Evolutionary conservation across 1,284 basidiomycete species (phyloP).

Genomic region (Cutaneotrichosporon spelunceum): DNA sequence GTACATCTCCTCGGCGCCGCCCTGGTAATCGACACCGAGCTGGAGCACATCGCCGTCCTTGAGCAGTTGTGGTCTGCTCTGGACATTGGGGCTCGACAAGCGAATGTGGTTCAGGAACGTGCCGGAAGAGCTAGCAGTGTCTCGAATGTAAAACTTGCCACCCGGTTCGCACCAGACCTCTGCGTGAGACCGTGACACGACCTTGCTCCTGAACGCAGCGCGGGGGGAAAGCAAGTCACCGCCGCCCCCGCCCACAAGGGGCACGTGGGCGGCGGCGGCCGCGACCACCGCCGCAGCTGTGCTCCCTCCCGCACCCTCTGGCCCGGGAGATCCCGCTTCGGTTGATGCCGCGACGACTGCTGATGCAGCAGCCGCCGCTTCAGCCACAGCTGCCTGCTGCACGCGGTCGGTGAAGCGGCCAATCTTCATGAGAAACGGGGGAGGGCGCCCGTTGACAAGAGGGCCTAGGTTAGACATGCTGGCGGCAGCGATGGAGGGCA

Average conservation of each 20-base stretch:
- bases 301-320: slow-evolving; percentile 1
- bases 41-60: slow-evolving; percentile 95
- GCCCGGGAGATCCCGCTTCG: background rate
- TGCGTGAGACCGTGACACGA: slow-evolving; percentile 89
- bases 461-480: slow-evolving; percentile 28
- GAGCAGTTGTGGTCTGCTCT: slow-evolving; percentile 72
- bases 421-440: slow-evolving; percentile 66
- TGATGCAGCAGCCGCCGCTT: slow-evolving; percentile 9
- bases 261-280: slow-evolving; percentile 13
- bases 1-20: slow-evolving; percentile 95
- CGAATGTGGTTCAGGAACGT: slow-evolving; percentile 96
- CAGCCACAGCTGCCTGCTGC: slow-evolving; percentile 12
- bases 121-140: slow-evolving; percentile 85
- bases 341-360: slow-evolving; percentile 4
- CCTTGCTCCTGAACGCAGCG: slow-evolving; percentile 93
- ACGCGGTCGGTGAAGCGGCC: slow-evolving; percentile 77
- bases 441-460: slow-evolving; percentile 53
- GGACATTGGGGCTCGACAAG: slow-evolving; percentile 75
- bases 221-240: slow-evolving; percentile 70
- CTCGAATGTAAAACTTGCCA: slow-evolving; percentile 77
- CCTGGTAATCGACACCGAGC: slow-evolving; percentile 96
- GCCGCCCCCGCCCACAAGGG: slow-evolving; percentile 33
- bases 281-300: slow-evolving; percentile 56
- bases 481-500: slow-evolving; percentile 35
- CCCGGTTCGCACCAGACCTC: slow-evolving; percentile 78